Evolutionary conservation across 2,329 filamentous ascomycete species (phyloP).

Genomic region (Fusarium nurragi): DNA sequence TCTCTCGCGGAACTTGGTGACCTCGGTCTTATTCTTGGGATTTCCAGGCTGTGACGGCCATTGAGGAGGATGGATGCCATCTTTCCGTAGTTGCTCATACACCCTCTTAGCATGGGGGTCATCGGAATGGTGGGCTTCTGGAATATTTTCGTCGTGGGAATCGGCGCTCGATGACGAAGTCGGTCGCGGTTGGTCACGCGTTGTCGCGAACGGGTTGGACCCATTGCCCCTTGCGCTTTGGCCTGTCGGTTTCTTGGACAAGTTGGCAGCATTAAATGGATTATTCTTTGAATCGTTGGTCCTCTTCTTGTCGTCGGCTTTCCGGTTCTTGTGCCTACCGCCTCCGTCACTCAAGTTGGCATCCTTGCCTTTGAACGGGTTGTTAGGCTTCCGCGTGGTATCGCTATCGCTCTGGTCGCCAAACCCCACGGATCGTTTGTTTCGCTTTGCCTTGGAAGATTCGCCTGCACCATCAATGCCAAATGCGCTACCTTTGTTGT

Average conservation of each 20-base stretch:
- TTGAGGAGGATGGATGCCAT: constrained; percentile 62
- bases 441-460: constrained; percentile 43
- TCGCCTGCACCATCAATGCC: constrained; percentile 46
- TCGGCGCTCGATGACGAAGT: constrained; percentile 41
- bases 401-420: constrained; percentile 44
- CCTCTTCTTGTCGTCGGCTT: constrained; percentile 42
- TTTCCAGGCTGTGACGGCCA: constrained; percentile 67
- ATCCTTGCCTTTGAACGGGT: constrained; percentile 44
- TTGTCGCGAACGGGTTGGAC: constrained; percentile 28
- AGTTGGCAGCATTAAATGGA: constrained; percentile 13
- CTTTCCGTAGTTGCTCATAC: constrained; percentile 61
- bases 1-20: constrained; percentile 64
- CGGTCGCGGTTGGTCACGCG: constrained; percentile 40
- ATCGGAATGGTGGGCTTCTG: constrained; percentile 40
- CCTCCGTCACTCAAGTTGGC: constrained; percentile 41
- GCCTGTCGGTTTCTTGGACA: constrained; percentile 21
- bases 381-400: constrained; percentile 40
- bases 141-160: constrained; percentile 29
- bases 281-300: constrained; percentile 36
- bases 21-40: constrained; percentile 58
- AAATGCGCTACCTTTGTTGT: constrained; percentile 44
- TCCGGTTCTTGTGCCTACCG: constrained; percentile 37
- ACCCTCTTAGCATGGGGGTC: constrained; percentile 61
- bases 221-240: constrained; percentile 35
- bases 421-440: constrained; percentile 39